A percentile compares a stretch with the other conserved stretches of the same genome.
Conservation (phyloP, 2,329 filamentous ascomycete species). For the Colletotrichum chrysophilum region DNA sequence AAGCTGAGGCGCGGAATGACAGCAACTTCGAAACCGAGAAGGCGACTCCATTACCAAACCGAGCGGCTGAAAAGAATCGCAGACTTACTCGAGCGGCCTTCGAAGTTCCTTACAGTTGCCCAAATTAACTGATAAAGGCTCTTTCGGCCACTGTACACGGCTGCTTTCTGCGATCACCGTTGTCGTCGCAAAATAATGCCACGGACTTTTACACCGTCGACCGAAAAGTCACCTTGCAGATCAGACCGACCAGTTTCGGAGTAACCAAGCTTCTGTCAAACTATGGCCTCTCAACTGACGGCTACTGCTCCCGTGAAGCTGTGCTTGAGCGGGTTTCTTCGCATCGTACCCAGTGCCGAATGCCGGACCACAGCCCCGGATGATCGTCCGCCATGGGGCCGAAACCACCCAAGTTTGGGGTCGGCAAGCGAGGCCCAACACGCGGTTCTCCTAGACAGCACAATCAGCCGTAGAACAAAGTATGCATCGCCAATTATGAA, state of each 20-base stretch:
- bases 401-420: background rate
- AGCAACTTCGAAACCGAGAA: background rate
- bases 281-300: no score
- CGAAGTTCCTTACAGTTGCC: background rate
- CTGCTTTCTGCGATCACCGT: background rate
- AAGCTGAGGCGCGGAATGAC: background rate
- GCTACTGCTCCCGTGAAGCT: background rate
- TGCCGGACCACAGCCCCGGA: background rate
- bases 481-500: background rate
- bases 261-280: background rate
- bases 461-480: background rate
- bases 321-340: background rate
- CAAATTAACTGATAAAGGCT: background rate
- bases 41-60: background rate
- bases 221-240: background rate
- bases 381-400: background rate
- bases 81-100: background rate
- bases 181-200: background rate
- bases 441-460: background rate
- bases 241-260: background rate
- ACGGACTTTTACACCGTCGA: background rate
- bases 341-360: background rate
- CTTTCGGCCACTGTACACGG: background rate
- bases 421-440: background rate
- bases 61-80: background rate